Base-by-base conservation (phyloP, 179 eudicot genomes). In the Gypsophila paniculata region DNA sequence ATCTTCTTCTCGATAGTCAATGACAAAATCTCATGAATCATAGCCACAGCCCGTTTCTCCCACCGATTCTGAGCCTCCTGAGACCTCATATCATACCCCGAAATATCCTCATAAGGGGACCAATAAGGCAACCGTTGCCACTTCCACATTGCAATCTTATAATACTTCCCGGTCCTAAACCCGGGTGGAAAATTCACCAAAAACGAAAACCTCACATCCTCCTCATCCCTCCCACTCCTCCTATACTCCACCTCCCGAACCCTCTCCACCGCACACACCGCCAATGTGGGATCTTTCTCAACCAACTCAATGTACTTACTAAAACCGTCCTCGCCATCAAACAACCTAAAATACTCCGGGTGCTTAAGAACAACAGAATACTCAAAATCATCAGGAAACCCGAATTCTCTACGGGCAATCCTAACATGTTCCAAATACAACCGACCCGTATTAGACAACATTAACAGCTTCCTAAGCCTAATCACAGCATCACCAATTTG, bases 321-420 rank as follows among this genome's bases (percentile, higher is more conserved):
- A 78, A 72, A 62, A 23, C 75, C 74, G 63, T 82, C 93, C 34
- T 82, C 76, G 7, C 73, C 85, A 81, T 84, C 83, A 79, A 78
- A 84, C 79, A 84, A 55, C 68, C 79, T 79, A 65, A 84, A 84
- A 72, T 76, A 81, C 51, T 81, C 75, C 10, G 87, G 87, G 76
- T 79, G 71, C 59, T 79, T 78, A 10, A 79, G 73, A 65, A 84
- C 83, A 8, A 81, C 77, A 34, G 85, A 76, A 44, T 77, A 76
- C 76, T 84, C 87, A 17, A 84, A 84, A 81, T 84, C 87, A 21
- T 81, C 87, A 3, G 87, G 87, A 3, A 84, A 53, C 69, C 87
- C 87, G 14, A 81, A 81, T 54, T 81, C 87, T 70, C 69, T 81
- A 7, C 87, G 70, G 51, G 87, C 87, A 69, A 84, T 74, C 76